Percentiles rank a stretch among this genome's conserved stretches.
Evolutionary conservation across 2,329 filamentous ascomycete species (phyloP).

Genomic region (Apiospora koreana): DNA sequence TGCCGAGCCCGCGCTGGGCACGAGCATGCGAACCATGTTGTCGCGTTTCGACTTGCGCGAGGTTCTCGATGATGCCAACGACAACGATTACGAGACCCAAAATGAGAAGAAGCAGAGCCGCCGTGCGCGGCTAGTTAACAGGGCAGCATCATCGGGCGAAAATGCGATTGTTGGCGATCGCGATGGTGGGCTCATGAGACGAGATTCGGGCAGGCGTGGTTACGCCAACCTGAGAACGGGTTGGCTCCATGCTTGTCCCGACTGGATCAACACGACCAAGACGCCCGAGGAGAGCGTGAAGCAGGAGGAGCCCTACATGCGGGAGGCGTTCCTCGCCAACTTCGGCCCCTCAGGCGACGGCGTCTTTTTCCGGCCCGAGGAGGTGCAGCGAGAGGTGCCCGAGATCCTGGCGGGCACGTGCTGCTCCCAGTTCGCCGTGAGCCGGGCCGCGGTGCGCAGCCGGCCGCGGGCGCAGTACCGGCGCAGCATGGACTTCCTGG

Average conservation of each 20-base stretch:
- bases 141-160: neutral
- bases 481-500: conserved; percentile 31
- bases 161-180: neutral
- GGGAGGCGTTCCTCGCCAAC: conserved; percentile 30
- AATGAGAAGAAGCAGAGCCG: neutral
- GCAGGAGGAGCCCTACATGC: conserved; percentile 33
- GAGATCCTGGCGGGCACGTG: conserved; percentile 34
- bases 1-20: conserved; percentile 35
- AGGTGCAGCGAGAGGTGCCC: conserved; percentile 21
- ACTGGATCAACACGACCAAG: conserved; percentile 46
- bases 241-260: conserved; percentile 56
- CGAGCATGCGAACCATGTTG: conserved; percentile 32
- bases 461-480: conserved; percentile 31
- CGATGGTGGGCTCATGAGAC: neutral
- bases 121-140: neutral
- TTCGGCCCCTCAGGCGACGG: conserved; percentile 21
- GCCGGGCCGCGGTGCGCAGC: conserved; percentile 29
- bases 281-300: conserved; percentile 22
- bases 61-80: neutral
- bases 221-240: conserved; percentile 58
- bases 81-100: neutral
- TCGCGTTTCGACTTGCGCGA: conserved; percentile 31
- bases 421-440: conserved; percentile 38
- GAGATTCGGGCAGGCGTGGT: conserved; percentile 44
- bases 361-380: neutral